A percentile compares a stretch with the other conserved stretches of the same genome.
These are phyloP conservation scores for Ophiostoma sp. DNA, from an alignment of 2,329 filamentous ascomycete species.

Conservation along the genomic window DNA sequence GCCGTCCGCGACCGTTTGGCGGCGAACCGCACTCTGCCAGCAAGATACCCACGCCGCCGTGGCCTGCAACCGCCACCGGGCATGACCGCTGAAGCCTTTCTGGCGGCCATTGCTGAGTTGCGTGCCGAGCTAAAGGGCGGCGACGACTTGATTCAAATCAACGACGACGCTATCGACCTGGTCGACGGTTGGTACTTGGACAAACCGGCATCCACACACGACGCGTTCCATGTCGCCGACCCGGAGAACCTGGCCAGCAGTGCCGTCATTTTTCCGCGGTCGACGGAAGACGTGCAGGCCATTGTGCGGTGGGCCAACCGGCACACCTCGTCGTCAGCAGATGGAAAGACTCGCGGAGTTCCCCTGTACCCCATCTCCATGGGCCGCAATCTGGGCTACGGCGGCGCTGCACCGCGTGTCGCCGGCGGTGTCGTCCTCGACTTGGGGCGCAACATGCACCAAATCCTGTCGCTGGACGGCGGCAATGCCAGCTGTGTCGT, in stretches of 20 bases:
- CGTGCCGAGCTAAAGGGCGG: conserved; percentile 32
- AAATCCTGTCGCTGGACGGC: conserved; percentile 51
- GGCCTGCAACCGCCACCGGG: conserved; percentile 35
- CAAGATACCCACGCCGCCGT: conserved; percentile 28
- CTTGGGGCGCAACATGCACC: conserved; percentile 55
- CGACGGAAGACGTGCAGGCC: conserved; percentile 48
- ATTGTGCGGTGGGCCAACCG: conserved; percentile 44
- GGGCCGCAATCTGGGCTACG: conserved; percentile 49
- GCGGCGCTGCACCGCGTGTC: conserved; percentile 55
- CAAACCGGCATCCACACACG: conserved; percentile 41
- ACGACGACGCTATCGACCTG: conserved; percentile 36
- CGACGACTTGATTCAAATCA: conserved; percentile 37
- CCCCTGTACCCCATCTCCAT: conserved; percentile 53
- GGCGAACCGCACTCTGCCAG: conserved; percentile 33
- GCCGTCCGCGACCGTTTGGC: conserved; percentile 30
- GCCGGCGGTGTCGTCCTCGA: conserved; percentile 53
- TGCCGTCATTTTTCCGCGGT: conserved; percentile 46
- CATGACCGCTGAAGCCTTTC: conserved; percentile 32
- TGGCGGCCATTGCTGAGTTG: conserved; percentile 38
- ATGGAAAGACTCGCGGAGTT: conserved; percentile 33
- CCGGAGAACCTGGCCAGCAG: conserved; percentile 46
- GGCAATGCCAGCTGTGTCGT: conserved; percentile 52
- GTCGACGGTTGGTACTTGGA: conserved; percentile 41
- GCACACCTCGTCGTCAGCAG: background rate
- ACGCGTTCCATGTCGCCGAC: conserved; percentile 45